A percentile compares a stretch with the other conserved stretches of the same genome.
phyloP scores from a whole-genome alignment of 2,329 filamentous ascomycete genomes.

The Purpureocillium takamizusanense region DNA sequence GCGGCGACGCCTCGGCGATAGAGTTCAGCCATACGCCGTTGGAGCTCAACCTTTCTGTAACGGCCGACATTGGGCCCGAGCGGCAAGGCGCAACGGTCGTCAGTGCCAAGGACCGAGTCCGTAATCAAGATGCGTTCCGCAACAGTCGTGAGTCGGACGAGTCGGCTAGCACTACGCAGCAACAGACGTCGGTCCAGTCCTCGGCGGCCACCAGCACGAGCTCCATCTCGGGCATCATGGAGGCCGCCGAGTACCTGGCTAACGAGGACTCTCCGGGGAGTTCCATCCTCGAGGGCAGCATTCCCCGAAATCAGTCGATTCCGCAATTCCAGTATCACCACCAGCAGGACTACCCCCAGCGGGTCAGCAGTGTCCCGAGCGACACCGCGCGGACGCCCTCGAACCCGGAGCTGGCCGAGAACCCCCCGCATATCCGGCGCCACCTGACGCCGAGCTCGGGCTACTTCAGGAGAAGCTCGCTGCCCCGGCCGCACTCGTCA shows the following conservation, averaged over 20 bases:
- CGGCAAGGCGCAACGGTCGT: conserved; percentile 21
- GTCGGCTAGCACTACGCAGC: conserved; percentile 38
- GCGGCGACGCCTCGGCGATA: conserved; percentile 5
- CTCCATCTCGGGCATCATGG: conserved; percentile 42
- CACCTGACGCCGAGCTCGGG: conserved; percentile 53
- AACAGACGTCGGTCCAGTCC: conserved; percentile 38
- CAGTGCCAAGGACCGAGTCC: conserved; percentile 20
- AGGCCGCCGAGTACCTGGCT: conserved; percentile 33
- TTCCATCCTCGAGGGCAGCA: conserved; percentile 37
- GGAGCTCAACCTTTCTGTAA: conserved; percentile 9
- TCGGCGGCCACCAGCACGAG: conserved; percentile 48
- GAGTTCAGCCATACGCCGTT: conserved; percentile 8
- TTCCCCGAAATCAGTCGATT: conserved; percentile 33
- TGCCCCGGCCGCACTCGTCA: conserved; percentile 64
- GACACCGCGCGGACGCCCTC: conserved; percentile 37
- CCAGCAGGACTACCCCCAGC: conserved; percentile 35
- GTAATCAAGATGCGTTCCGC: conserved; percentile 29
- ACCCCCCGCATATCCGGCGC: conserved; percentile 43
- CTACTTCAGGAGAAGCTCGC: conserved; percentile 44
- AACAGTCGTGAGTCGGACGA: conserved; percentile 46
- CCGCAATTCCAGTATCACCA: conserved; percentile 57
- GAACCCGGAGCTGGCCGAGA: conserved; percentile 43
- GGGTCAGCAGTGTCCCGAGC: conserved; percentile 31
- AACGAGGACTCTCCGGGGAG: conserved; percentile 39
- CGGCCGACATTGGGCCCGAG: conserved; percentile 12